Base-by-base conservation (phyloP, 768 basidiomycete species). In the Mycena vitilis region DNA sequence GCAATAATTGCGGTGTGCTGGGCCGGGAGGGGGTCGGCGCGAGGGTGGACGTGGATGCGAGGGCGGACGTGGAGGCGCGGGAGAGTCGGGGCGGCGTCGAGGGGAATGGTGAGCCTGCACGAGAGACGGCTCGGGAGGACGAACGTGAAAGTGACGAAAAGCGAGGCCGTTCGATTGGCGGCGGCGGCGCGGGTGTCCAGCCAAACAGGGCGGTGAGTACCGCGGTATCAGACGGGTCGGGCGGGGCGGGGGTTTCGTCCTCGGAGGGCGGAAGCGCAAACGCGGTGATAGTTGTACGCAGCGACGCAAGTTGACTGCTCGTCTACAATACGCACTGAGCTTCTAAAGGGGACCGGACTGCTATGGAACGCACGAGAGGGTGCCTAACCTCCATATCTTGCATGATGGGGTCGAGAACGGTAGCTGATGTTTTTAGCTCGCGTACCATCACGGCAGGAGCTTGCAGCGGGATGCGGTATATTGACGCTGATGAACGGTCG, bases 381-480 rank as follows among this genome's bases (percentile, higher is more conserved):
- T 95, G 93, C 73, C 87, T 89, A 59, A 92, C 83, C 51, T 83
- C 77, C 16, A 94, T 80, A 56, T 84, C 83, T 58, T 84, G 76
- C 57, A 94, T 74, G 2, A 88, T 73, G 1, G 84, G 75, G 52
- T 90, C 86, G 55, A 95, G 81, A 0, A 78, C 74, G 0, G 81
- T 54, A 5, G 94, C 92, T 42, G 81, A 84, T 2, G 74, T 63
- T 76, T 86, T 91, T 68, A 95, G 79, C 56, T 90, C 87, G 59
- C 82, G 85, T 2, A 89, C 86, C 81, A 88, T 90, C 4, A 77
- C 78, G n/a, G 84, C 75, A 16, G 94, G 91, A 1, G 92, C 82
- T 65, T 89, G 85, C 22, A 95, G 81, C 10, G 91, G 89, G 22
- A 95, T 87, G 60, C 91, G 89, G 73, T 94, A 94, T 60, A 95